Evolutionary conservation across 768 basidiomycete genomes (phyloP).

Genomic region (Mycena latifolia): DNA sequence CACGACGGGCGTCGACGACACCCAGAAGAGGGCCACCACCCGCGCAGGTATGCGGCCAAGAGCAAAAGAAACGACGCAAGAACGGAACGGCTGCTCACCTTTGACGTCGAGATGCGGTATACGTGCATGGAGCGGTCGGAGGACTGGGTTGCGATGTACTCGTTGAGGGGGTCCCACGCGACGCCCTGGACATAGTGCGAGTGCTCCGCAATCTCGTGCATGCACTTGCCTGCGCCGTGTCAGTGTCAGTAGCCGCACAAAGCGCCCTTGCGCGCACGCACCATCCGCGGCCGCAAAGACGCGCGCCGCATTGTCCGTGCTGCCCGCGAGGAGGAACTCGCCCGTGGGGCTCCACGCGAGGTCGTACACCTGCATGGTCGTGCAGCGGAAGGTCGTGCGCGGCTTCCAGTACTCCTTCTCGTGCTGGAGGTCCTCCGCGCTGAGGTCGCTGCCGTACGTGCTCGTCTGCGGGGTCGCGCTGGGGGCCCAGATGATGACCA

Average conservation of each 20-base stretch:
- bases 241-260: conserved; percentile 3
- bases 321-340: conserved; percentile 94
- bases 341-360: conserved; percentile 97
- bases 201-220: conserved; percentile 94
- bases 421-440: conserved; percentile 81
- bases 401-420: conserved; percentile 98
- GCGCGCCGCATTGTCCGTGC: conserved; percentile 94
- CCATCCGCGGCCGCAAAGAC: conserved; percentile 85
- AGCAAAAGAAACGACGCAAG: neutral
- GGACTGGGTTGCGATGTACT: conserved; percentile 97
- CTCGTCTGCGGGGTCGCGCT: conserved; percentile 77
- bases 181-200: conserved; percentile 98
- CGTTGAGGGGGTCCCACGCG: conserved; percentile 98
- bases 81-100: neutral
- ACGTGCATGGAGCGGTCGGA: conserved; percentile 97
- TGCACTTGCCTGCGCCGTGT: conserved; percentile 74
- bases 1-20: too few species aligned
- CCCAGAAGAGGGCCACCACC: too few species aligned
- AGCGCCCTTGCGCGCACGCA: conserved; percentile 46
- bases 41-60: too few species aligned
- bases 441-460: conserved; percentile 87
- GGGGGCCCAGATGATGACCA: conserved; percentile 96
- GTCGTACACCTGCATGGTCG: conserved; percentile 97
- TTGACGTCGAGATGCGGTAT: conserved; percentile 78
- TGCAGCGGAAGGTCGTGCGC: conserved; percentile 88